Base-by-base conservation (phyloP, 306 rosid species). In the Cucumis cinereus region DNA sequence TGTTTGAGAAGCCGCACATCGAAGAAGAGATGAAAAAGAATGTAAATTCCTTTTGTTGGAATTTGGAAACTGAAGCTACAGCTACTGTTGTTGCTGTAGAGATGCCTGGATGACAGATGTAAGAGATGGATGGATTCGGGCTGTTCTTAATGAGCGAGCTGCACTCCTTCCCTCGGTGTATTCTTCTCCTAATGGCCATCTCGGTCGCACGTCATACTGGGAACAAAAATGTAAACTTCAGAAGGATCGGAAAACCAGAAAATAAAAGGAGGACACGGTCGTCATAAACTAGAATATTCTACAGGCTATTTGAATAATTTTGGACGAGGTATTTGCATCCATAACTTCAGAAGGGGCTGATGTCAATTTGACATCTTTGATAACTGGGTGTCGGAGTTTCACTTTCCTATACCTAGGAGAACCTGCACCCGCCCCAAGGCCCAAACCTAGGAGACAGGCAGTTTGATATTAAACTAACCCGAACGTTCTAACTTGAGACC, bases 181-280 rank as follows among this genome's bases (percentile, higher is more conserved):
- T 84, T 90, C 97, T 82, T 91, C 96, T 66, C 98, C 98, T 57
- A 94, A 61, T 0, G 98, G 98, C 98, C 98, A 94, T 81, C 97
- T 84, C 52, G 97, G 98, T 59, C 98, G 90, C 77, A 94, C 28
- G 81, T 91, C 98, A 80, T 79, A 89, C 97, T 91, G 91, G 66
- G 74, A 59, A 11, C 55, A 17, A 20, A 54, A 61, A 79, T 17
- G 9, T 17, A 77, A 55, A 58, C 62, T 70, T 28, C 58, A 47
- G 58, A 47, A 47, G 58, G 75, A 14, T 70, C 4, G 56, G 4
- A 70, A 38, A 13, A 20, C 36, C 55, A 20, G 8, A 64, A 20
- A n/a, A 66, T 43, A 66, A 38, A 66, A 66, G 17, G 6, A 66
- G 5, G 53, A 13, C 22, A 20, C 14, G 12, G 17, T 19, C 30